phyloP scores from a whole-genome alignment of 148 eudicot species.

The Oxyria digyna region DNA sequence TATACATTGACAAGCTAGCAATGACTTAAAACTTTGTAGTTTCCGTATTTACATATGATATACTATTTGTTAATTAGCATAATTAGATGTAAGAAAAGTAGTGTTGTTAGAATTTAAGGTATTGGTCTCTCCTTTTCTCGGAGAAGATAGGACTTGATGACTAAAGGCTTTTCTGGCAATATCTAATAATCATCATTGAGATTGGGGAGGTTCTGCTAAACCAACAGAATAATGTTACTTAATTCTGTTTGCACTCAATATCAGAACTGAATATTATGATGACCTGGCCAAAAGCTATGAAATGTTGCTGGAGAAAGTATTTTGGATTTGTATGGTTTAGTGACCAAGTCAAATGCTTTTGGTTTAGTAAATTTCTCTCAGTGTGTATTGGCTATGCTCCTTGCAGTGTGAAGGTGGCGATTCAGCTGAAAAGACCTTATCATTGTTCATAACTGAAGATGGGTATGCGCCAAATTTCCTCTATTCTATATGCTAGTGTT shows the following conservation, averaged over 20 bases:
- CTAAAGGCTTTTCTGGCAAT: not conserved
- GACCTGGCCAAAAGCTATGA: not conserved
- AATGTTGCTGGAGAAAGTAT: not conserved
- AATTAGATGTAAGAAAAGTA: not conserved
- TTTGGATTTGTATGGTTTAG: not conserved
- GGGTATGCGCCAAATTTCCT: constrained; percentile 35
- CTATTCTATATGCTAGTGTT: not conserved
- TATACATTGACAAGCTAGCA: not conserved
- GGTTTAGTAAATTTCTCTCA: not conserved
- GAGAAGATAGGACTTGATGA: not conserved
- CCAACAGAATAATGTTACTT: not conserved
- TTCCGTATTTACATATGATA: not conserved
- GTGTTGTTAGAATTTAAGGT: not conserved
- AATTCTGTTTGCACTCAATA: constrained; percentile 1
- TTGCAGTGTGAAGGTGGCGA: constrained; percentile 72
- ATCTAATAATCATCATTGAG: not conserved
- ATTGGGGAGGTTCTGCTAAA: not conserved
- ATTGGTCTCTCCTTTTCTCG: not conserved
- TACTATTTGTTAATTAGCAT: not conserved
- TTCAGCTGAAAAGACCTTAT: constrained; percentile 36
- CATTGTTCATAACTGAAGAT: constrained; percentile 37
- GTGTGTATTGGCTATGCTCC: not conserved
- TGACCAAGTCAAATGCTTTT: constrained; percentile 1
- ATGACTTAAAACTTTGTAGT: not conserved
- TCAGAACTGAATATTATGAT: not conserved